Base-by-base conservation (phyloP, 169 alveolate genomes). In the Cryptosporidium baileyi region DNA sequence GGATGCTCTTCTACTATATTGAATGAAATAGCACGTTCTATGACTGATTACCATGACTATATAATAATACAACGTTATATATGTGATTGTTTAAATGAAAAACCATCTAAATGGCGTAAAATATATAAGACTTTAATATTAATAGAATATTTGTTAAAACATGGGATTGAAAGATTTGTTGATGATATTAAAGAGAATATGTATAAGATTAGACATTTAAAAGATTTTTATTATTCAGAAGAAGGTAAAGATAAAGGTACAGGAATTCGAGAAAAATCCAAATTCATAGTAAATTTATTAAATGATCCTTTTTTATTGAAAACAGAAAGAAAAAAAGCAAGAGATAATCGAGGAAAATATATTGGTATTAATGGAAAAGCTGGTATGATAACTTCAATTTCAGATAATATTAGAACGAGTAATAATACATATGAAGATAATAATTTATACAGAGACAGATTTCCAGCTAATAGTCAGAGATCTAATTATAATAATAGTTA, bases 161-260 rank as follows among this genome's bases (percentile, higher is more conserved):
- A 91, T 44, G 96, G 96, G 7, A 63, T 93, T 13, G 94, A 91
- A 24, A 52, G 95, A 5, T 79, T 89, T 80, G 82, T 89, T 9
- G 90, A 91, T 17, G 95, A 94, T 57, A 61, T 92, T 9, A 85
- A 90, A 74, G 96, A 93, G 40, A 91, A 92, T 32, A 54, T 88
- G 19, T 91, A 90, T 67, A 91, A 89, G 54, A 79, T 94, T 17
- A 80, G 95, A 49, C 82, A 89, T 24, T 80, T 93, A 19, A 82
- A 89, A 74, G 95, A 91, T 40, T 88, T 91, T 62, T 82, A 91
- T 51, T 91, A 82, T 88, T 24, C 88, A 5, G 96, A 93, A 60
- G 93, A 92, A 45, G 95, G 95, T 17, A 59, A 67, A 28, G 97
- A 92, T 44, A 89, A 88, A 63, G 96, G 96, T 17, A 90, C 89